Evolutionary conservation across 768 basidiomycete genomes (phyloP).

Genomic region (Pisolithus tinctorius): DNA sequence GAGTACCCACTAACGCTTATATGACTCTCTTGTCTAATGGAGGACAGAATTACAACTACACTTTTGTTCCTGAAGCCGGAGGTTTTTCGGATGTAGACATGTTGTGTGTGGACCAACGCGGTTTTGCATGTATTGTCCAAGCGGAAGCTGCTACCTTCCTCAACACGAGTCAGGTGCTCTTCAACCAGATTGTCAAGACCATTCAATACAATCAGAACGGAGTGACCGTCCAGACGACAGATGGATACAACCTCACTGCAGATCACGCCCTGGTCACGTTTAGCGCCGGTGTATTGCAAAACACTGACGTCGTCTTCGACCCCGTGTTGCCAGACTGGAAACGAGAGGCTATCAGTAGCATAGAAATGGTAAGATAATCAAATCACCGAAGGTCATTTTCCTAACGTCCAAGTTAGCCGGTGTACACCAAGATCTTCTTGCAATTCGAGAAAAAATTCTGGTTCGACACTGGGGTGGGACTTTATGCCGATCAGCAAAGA

Average conservation of each 20-base stretch:
- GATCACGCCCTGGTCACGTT: constrained; percentile 63
- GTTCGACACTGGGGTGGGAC: constrained; percentile 42
- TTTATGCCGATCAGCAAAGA: constrained; percentile 52
- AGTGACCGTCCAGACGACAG: constrained; percentile 40
- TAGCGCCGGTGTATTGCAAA: constrained; percentile 64
- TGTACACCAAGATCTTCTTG: constrained; percentile 64
- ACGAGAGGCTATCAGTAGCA: constrained; percentile 54
- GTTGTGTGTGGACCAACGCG: constrained; percentile 54
- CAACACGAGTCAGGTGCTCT: constrained; percentile 35
- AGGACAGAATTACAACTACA: constrained; percentile 55
- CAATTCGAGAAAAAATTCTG: constrained; percentile 59
- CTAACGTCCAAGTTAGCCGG: constrained; percentile 28
- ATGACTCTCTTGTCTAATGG: constrained; percentile 1
- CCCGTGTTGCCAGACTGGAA: constrained; percentile 56
- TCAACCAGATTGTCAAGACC: constrained; percentile 44
- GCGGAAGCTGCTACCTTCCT: constrained; percentile 53
- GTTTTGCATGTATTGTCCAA: constrained; percentile 52
- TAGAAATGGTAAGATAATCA: constrained; percentile 44
- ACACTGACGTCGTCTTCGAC: constrained; percentile 50
- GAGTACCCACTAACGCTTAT: constrained; percentile 4
- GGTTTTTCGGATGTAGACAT: constrained; percentile 52
- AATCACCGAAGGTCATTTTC: background rate
- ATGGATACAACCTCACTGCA: constrained; percentile 38
- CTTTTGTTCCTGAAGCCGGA: constrained; percentile 41
- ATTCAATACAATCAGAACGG: constrained; percentile 40